Evolutionary conservation across 352 stramenopile genomes (phyloP).

Genomic region (Pythium scleroteichum): DNA sequence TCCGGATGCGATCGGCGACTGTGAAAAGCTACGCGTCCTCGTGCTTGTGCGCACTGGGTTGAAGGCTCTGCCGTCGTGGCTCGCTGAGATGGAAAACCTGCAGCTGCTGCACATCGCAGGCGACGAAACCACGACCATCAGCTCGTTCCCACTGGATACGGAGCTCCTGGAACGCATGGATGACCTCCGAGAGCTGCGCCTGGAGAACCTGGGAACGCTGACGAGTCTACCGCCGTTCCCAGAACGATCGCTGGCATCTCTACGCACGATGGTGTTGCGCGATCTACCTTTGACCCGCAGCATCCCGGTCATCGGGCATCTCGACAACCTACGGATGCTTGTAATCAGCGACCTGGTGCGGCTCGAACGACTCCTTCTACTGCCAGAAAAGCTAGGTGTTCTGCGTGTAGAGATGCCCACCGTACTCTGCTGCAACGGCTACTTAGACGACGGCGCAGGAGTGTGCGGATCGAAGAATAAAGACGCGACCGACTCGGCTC

Average conservation of each 20-base stretch:
- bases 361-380: conserved; percentile 14
- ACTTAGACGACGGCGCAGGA: conserved; percentile 3
- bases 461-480: background rate
- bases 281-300: conserved; percentile 10
- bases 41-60: conserved; percentile 11
- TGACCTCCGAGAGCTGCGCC: background rate
- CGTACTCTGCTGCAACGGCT: conserved; percentile 27
- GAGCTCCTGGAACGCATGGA: conserved; percentile 7
- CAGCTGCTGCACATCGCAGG: conserved; percentile 20
- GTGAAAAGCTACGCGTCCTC: conserved; percentile 7
- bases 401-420: conserved; percentile 17
- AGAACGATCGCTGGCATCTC: background rate
- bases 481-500: background rate
- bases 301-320: conserved; percentile 18
- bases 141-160: conserved; percentile 4
- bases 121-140: conserved; percentile 11
- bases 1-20: conserved; percentile 5
- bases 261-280: conserved; percentile 1
- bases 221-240: conserved; percentile 9
- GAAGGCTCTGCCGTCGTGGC: conserved; percentile 9
- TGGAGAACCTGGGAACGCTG: conserved; percentile 7
- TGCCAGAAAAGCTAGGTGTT: background rate
- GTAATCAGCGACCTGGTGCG: conserved; percentile 5
- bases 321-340: background rate
- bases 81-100: conserved; percentile 15